A percentile compares a stretch with the other conserved stretches of the same genome.
Evolutionary conservation across 169 alveolate genomes (phyloP).

Genomic region (Eimeria mitis): DNA sequence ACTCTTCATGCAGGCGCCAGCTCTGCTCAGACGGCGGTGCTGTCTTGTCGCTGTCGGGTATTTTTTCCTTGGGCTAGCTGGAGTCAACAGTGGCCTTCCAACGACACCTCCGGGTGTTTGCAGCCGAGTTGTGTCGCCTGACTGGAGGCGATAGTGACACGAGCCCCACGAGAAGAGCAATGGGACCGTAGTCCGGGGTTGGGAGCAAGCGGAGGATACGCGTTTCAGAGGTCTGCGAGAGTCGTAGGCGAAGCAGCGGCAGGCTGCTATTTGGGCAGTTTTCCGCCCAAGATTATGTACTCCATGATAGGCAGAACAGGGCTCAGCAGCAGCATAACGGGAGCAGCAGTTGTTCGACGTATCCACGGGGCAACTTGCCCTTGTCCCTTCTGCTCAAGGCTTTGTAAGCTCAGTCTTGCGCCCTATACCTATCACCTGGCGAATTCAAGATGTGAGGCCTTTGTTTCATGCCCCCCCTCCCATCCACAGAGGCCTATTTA

Average conservation of each 20-base stretch:
- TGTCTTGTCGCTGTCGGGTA: slow-evolving; percentile 62
- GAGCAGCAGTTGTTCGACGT: slow-evolving; percentile 24
- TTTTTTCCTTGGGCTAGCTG: slow-evolving; percentile 69
- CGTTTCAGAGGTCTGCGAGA: not conserved
- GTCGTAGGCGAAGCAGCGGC: slow-evolving; percentile 62
- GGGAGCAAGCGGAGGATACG: not conserved
- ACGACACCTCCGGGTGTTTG: slow-evolving; percentile 22
- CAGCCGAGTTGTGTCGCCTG: slow-evolving; percentile 20
- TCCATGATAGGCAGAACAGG: not conserved
- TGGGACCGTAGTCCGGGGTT: not conserved
- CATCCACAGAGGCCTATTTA: not conserved
- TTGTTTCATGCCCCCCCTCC: slow-evolving; percentile 25
- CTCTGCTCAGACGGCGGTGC: slow-evolving; percentile 66
- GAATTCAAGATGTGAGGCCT: slow-evolving; percentile 16
- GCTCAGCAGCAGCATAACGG: slow-evolving; percentile 24
- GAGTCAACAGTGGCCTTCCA: slow-evolving; percentile 71
- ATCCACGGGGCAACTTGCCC: slow-evolving; percentile 36
- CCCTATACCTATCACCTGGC: slow-evolving; percentile 9
- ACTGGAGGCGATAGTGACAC: slow-evolving; percentile 28
- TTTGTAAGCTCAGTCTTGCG: slow-evolving; percentile 21
- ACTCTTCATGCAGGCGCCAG: slow-evolving; percentile 28
- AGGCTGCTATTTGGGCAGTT: slow-evolving; percentile 39
- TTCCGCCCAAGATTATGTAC: not conserved
- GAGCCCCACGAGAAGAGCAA: not conserved
- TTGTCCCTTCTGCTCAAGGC: not conserved